Base-by-base conservation (phyloP, 2,329 filamentous ascomycete species). In the Trichothecium roseum region DNA sequence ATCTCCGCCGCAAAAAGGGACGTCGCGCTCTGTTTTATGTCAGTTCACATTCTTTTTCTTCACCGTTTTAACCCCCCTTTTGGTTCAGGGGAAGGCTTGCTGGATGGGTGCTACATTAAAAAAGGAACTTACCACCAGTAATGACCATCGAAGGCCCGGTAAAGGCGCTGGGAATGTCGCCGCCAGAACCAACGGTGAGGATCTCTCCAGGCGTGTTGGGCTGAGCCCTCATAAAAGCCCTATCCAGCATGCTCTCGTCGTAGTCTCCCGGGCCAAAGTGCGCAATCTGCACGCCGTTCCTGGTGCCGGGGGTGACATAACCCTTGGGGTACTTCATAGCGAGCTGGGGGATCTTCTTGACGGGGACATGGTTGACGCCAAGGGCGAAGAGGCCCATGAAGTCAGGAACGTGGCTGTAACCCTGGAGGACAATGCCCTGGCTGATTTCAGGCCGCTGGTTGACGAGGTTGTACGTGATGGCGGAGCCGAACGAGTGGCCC, bases 401-500 rank as follows among this genome's bases (percentile, higher is more conserved):
- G 13, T 56, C 49, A 8, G 51, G 40, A 8, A 68, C 66, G 28
- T 65, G 61, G 13, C 66, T 64, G 54, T 73, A 81, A 2, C 77
- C 77, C 2, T 75, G 79, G 6, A 81, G 60, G 35, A 77, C 54
- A 28, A 81, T 60, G 28, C 66, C 73, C 41, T 80, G 68, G 27
- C 68, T 73, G 38, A 72, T 56, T 36, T 62, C 48, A 1, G 74
- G 73, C 45, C 74, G 59, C 38, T 58, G 49, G 32, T 63, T 62
- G 7, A 69, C 66, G 15, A 81, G 59, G 32, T 56, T 63, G 52
- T 74, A 78, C 3, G 66, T 69, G 44, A 74, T 69, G 5, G 66
- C 55, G 0, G 74, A 75, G 22, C 78, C 78, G 44, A 77, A 81
- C 0, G 70, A 76, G 57, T 82, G 76, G 10, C 77, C 78, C 13